These are phyloP conservation scores for Hypoxylon sp. DNA, from an alignment of 2,329 filamentous ascomycete genomes.

Conservation along the genomic window DNA sequence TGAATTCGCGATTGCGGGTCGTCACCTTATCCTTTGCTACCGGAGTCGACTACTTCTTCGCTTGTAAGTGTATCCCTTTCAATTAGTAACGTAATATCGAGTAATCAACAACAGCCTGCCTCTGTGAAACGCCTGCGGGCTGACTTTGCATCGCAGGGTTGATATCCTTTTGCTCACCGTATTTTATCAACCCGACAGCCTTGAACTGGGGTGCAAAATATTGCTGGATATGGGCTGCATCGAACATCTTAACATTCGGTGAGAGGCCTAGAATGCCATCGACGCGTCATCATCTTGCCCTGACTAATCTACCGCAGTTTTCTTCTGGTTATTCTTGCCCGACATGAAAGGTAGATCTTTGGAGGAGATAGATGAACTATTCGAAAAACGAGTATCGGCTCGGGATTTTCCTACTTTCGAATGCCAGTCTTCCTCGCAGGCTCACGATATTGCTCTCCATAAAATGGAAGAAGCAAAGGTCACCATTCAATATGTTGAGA, in stretches of 20 bases:
- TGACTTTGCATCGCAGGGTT: conserved; percentile 51
- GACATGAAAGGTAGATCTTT: conserved; percentile 48
- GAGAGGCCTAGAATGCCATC: conserved; percentile 9
- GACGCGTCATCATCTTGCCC: neutral
- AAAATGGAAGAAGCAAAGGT: conserved; percentile 41
- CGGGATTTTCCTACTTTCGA: conserved; percentile 42
- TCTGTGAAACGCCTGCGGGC: conserved; percentile 16
- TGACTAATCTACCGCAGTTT: conserved; percentile 13
- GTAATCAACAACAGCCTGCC: neutral
- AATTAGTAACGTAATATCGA: conserved; percentile 14
- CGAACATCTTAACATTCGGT: conserved; percentile 46
- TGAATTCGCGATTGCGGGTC: conserved; percentile 54
- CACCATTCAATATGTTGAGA: conserved; percentile 24
- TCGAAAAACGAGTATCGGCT: conserved; percentile 43
- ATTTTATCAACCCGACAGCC: conserved; percentile 59
- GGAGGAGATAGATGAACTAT: conserved; percentile 48
- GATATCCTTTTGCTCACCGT: conserved; percentile 59
- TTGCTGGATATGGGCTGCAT: conserved; percentile 58
- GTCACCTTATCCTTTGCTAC: conserved; percentile 46
- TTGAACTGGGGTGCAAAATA: conserved; percentile 61
- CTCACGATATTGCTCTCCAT: conserved; percentile 38
- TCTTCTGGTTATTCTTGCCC: conserved; percentile 47
- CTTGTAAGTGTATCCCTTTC: conserved; percentile 47
- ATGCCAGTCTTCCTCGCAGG: conserved; percentile 36
- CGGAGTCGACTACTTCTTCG: conserved; percentile 46